Conservation (phyloP, 208 protist species). For the Blechomonas ayalai region DNA sequence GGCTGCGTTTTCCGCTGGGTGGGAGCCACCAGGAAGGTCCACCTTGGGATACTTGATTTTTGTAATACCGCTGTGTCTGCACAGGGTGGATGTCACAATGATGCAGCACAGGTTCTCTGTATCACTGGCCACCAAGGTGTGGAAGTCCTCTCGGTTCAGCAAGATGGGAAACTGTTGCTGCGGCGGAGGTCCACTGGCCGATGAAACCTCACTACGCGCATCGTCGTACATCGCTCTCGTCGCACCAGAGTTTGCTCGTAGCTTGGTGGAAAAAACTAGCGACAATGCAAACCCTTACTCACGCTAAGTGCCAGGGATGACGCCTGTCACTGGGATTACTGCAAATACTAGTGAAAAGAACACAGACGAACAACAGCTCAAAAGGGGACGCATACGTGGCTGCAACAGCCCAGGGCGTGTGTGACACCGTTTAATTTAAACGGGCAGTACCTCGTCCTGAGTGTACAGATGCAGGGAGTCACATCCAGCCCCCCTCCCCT, state of each 20-base stretch:
- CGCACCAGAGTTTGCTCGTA: no score
- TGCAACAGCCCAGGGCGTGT: no score
- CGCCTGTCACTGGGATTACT: no score
- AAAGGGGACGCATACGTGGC: no score
- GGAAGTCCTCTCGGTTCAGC: slow-evolving; percentile 61
- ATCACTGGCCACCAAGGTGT: slow-evolving; percentile 41
- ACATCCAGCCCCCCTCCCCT: no score
- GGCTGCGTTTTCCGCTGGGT: not conserved
- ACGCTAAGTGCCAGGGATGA: no score
- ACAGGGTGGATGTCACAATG: slow-evolving; percentile 74
- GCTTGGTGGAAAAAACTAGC: no score
- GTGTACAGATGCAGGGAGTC: no score
- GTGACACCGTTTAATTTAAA: no score
- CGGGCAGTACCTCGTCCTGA: no score
- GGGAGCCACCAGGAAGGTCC: slow-evolving; percentile 1
- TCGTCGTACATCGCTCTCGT: slow-evolving; percentile 13
- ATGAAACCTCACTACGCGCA: slow-evolving; percentile 22
- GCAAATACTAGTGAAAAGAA: no score
- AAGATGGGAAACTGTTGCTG: slow-evolving; percentile 54
- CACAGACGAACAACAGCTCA: slow-evolving; percentile 5
- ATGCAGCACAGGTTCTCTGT: slow-evolving; percentile 59
- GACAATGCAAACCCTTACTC: no score
- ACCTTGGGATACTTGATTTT: slow-evolving; percentile 40
- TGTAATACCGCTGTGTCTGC: slow-evolving; percentile 47
- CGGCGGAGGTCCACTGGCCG: slow-evolving; percentile 13